Percentiles rank a stretch among this genome's conserved stretches.
Conservation (phyloP, 192 early-diverging fungal species). For the Kappamyces sp. region DNA sequence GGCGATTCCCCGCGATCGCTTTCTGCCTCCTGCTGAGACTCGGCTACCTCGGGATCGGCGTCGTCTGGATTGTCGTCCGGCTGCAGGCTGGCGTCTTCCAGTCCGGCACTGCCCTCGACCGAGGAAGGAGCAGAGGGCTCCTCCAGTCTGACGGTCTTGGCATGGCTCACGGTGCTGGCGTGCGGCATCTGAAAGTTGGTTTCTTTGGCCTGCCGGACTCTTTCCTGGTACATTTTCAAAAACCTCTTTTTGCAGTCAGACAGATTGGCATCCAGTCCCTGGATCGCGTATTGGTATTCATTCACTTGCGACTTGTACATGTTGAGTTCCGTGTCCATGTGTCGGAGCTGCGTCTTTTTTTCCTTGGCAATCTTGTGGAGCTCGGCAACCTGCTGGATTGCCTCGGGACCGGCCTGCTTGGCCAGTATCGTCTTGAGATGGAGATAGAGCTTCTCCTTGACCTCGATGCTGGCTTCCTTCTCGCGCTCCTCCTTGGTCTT, state of each 20-base stretch:
- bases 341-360: conserved; percentile 47
- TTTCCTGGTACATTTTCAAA: conserved; percentile 17
- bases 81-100: conserved; percentile 5
- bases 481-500: conserved; percentile 47
- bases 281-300: conserved; percentile 45
- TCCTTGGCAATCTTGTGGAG: conserved; percentile 50
- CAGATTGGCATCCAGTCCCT: conserved; percentile 32
- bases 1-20: not conserved
- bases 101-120: not conserved
- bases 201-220: conserved; percentile 1
- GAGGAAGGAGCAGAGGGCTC: not conserved
- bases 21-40: not conserved
- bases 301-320: conserved; percentile 54
- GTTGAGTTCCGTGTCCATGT: conserved; percentile 56
- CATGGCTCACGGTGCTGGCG: not conserved
- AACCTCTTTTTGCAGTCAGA: conserved; percentile 28
- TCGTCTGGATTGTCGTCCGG: not conserved
- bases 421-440: conserved; percentile 50
- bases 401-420: conserved; percentile 56
- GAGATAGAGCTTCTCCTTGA: conserved; percentile 50
- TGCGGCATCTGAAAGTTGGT: not conserved
- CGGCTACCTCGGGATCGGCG: not conserved
- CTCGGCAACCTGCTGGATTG: conserved; percentile 52
- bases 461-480: conserved; percentile 46
- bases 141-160: not conserved